Evolutionary conservation across 2,329 filamentous ascomycete genomes (phyloP), one percentile per base, ranked within the genome.

Genomic region (Aspergillus latus): DNA sequence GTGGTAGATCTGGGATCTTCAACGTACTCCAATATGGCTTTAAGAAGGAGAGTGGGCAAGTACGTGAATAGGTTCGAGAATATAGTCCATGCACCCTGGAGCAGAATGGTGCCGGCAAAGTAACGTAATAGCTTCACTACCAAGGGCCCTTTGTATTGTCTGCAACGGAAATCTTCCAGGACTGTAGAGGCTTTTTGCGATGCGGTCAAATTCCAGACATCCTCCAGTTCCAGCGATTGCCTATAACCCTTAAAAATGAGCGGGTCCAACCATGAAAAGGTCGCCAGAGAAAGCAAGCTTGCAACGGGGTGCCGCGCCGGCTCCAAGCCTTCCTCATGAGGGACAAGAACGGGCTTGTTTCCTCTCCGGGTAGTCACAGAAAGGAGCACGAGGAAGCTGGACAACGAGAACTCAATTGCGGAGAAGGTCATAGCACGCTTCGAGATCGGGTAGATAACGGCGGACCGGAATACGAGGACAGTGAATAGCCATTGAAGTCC

Each of bases 11-110:
- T 81, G 1, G 92, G 92, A 54, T 88, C 80, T 75, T 99, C 92
- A n/a, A 97, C 88, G 68, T 95, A 97, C 72, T 97, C 87, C 29
- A 99, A 80, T 59, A 99, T 97, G 13, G 88, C 88, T 70, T 92
- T 93, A 40, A 99, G 82, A 16, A 99, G 83, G 47, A 99, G 79
- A 2, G 94, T 99, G 1, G 94, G 94, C 11, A 89, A 86, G 75
- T 97, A 99, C 2, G 90, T 92, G 62, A 97, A 89, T 37, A 94
- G 72, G 16, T 90, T 92, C 7, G 88, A 87, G 15, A 96, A 78
- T 2, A 88, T 81, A 15, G 92, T 92, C 85, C 92, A 94, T 15
- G 80, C 74, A 59, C 88, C 91, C 72, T 99, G 94, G 21, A 88
- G 78, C 8, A 95, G 63, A 10, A 99, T 79, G 57, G 84, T 82